A percentile compares a stretch with the other conserved stretches of the same genome.
Conservation (phyloP, 2,329 filamentous ascomycete species). For the Tolypocladium amazonense region DNA sequence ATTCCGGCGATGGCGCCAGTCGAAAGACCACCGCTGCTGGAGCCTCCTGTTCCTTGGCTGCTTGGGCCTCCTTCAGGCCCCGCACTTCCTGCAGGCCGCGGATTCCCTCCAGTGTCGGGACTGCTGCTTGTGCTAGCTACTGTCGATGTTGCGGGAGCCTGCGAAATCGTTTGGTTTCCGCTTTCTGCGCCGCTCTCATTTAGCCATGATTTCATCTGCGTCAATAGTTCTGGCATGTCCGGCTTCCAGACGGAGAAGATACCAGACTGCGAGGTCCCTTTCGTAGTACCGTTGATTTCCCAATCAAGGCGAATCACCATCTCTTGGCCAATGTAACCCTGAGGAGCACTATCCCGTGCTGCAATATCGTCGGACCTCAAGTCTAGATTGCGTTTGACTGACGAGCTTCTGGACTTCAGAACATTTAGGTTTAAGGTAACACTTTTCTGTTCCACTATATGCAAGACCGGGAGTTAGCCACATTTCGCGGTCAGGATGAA, state of each 20-base stretch:
- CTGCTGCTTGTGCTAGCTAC: neutral
- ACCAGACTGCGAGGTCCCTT: constrained; percentile 6
- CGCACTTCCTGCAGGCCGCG: neutral
- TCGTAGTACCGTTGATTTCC: neutral
- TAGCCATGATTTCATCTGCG: neutral
- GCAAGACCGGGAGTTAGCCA: neutral
- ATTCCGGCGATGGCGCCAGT: constrained; percentile 37
- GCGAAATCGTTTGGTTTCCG: neutral
- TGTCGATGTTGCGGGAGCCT: neutral
- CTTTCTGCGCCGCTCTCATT: neutral
- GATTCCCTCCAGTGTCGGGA: neutral
- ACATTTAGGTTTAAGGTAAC: neutral
- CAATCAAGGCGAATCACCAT: constrained; percentile 6
- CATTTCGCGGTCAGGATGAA: neutral
- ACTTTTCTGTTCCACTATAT: neutral
- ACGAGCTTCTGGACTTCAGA: neutral
- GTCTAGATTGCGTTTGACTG: neutral
- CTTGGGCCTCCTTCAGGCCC: neutral
- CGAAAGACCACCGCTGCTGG: constrained; percentile 18
- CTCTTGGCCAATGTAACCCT: neutral
- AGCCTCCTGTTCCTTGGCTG: neutral
- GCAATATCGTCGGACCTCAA: neutral
- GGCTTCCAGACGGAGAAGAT: constrained; percentile 6
- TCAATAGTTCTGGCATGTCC: fast-evolving
- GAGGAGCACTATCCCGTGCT: neutral